Conservation (phyloP, 208 protist genomes). For the Leishmania braziliensis region DNA sequence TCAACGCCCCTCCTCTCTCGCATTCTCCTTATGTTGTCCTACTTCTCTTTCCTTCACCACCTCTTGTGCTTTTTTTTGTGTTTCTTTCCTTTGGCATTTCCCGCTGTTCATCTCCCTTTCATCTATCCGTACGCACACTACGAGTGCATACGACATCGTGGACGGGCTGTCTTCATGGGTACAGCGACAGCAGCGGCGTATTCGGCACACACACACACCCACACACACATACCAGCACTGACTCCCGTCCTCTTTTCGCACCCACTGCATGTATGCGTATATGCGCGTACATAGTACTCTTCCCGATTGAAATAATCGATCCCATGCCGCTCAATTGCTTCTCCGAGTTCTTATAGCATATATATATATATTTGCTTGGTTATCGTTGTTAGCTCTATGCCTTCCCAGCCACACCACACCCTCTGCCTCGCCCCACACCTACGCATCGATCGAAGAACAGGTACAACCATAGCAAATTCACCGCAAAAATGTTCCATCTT, state of each 20-base stretch:
- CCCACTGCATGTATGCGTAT: not conserved
- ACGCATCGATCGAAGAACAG: not conserved
- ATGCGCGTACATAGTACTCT: not conserved
- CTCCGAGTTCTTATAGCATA: not conserved
- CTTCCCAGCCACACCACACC: not conserved
- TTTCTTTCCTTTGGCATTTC: not conserved
- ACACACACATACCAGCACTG: not conserved
- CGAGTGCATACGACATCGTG: not conserved
- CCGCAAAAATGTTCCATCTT: conserved; percentile 56
- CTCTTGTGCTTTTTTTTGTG: not conserved
- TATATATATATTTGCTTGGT: not conserved
- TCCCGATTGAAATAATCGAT: not conserved
- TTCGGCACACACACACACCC: not conserved
- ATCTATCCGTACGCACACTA: not conserved
- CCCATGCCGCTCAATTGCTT: not conserved
- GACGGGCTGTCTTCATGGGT: not conserved
- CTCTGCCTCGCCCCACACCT: not conserved
- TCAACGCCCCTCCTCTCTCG: not conserved
- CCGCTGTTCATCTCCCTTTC: not conserved
- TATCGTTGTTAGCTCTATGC: not conserved
- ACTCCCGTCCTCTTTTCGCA: not conserved
- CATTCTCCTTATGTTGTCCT: not conserved
- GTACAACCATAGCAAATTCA: not conserved
- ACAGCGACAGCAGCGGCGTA: not conserved
- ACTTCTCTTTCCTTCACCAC: not conserved